These are phyloP conservation scores for Themeda triandra DNA, from an alignment of 176 grass and related monocot genomes.

Conservation along the genomic window DNA sequence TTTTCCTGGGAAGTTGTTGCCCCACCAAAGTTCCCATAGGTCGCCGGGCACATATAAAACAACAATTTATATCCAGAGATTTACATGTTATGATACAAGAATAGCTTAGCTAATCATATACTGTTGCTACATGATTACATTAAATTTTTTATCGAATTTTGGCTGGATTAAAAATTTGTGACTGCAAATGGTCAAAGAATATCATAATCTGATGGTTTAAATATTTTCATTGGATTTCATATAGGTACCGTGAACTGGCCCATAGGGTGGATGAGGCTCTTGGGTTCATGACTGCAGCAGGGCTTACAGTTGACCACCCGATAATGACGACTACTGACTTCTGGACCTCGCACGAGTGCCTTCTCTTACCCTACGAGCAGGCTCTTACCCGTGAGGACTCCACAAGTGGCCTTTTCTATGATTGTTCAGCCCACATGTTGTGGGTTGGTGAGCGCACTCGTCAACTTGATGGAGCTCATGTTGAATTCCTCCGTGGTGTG, in stretches of 20 bases:
- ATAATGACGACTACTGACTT: constrained; percentile 98
- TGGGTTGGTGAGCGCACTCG: constrained; percentile 99
- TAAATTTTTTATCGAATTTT: neutral
- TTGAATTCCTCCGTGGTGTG: constrained; percentile 94
- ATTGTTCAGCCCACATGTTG: constrained; percentile 94
- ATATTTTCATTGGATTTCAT: neutral
- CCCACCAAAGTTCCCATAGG: neutral
- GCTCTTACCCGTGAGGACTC: constrained; percentile 91
- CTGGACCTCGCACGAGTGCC: constrained; percentile 95
- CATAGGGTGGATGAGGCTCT: constrained; percentile 93
- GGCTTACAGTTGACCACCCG: constrained; percentile 82
- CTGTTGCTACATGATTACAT: neutral
- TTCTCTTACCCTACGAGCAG: constrained; percentile 94
- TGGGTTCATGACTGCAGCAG: constrained; percentile 95
- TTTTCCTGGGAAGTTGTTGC: neutral
- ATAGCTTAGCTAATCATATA: neutral
- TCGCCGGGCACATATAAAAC: constrained; percentile 10
- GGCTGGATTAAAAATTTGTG: neutral
- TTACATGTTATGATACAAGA: neutral
- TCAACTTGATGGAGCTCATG: constrained; percentile 92
- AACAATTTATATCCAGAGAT: neutral
- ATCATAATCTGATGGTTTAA: constrained; percentile 3
- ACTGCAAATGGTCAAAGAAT: neutral
- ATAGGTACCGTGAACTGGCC: constrained; percentile 86
- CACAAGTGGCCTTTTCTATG: constrained; percentile 86